Conservation (phyloP, 2,329 filamentous ascomycete genomes). For the Apiospora hydei region DNA sequence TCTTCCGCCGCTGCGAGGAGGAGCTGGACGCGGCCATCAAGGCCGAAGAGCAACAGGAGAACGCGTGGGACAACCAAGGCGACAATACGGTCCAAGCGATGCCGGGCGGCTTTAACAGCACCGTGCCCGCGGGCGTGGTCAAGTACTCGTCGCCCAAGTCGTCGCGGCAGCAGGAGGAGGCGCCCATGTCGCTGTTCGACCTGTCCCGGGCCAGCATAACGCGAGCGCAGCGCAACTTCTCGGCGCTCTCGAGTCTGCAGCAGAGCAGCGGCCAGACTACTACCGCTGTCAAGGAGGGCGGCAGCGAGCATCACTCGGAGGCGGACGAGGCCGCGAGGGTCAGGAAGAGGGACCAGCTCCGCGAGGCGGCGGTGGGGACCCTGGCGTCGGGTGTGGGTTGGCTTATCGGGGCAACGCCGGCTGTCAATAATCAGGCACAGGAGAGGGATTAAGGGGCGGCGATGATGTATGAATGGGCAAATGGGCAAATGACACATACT, state of each 20-base stretch:
- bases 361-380: constrained; percentile 72
- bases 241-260: constrained; percentile 61
- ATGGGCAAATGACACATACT: constrained; percentile 1
- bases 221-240: constrained; percentile 65
- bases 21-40: constrained; percentile 73
- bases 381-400: constrained; percentile 72
- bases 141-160: constrained; percentile 41
- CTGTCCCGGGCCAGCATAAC: constrained; percentile 67
- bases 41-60: constrained; percentile 72
- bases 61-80: constrained; percentile 73
- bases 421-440: constrained; percentile 35
- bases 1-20: constrained; percentile 79
- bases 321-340: constrained; percentile 51
- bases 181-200: constrained; percentile 71
- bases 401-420: constrained; percentile 66
- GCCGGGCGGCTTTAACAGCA: constrained; percentile 60
- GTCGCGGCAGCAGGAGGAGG: constrained; percentile 51
- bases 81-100: constrained; percentile 64
- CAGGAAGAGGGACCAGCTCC: constrained; percentile 75
- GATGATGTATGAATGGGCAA: constrained; percentile 9
- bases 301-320: not conserved
- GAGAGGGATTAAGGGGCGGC: constrained; percentile 35
- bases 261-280: constrained; percentile 47
- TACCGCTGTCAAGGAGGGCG: constrained; percentile 30
- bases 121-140: constrained; percentile 40